These are phyloP conservation scores for Protomyces lactucae-debilis DNA, from an alignment of 1,139 yeast genomes.

Conservation along the genomic window DNA sequence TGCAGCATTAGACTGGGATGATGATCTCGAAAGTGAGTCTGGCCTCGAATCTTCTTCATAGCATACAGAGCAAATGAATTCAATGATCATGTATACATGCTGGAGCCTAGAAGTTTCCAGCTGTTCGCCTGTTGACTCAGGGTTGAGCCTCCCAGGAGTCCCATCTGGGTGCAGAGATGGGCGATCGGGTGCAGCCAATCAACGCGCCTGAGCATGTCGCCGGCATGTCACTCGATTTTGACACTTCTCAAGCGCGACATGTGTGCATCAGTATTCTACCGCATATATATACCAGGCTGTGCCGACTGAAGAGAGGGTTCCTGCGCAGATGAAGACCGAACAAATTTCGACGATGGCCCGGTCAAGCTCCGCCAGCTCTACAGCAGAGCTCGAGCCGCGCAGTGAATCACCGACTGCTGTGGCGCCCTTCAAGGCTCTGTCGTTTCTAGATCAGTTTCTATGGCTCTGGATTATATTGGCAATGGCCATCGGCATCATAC, in stretches of 20 bases:
- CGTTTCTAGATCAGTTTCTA: conserved; percentile 35
- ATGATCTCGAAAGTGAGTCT: not conserved
- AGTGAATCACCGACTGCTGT: not conserved
- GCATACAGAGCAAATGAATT: too few relatives aligned
- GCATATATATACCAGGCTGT: too few relatives aligned
- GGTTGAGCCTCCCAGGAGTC: too few relatives aligned
- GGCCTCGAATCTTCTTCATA: not conserved
- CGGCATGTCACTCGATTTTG: not conserved
- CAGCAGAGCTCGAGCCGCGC: not conserved
- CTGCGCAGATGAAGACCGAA: not conserved
- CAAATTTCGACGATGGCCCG: not conserved
- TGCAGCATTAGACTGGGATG: not conserved
- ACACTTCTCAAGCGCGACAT: too few relatives aligned
- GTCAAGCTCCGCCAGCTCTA: not conserved
- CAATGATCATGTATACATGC: too few relatives aligned
- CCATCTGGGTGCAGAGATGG: too few relatives aligned
- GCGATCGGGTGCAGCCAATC: not conserved
- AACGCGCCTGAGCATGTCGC: not conserved
- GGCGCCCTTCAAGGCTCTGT: conserved; percentile 30
- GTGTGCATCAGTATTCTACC: too few relatives aligned
- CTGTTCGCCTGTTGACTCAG: too few relatives aligned
- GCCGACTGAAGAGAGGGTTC: too few relatives aligned
- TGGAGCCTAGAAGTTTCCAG: too few relatives aligned
- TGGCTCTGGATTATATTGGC: conserved; percentile 38
- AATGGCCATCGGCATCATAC: conserved; percentile 38